phyloP scores from a whole-genome alignment of 106 monocot species.

The Allium sativum region DNA sequence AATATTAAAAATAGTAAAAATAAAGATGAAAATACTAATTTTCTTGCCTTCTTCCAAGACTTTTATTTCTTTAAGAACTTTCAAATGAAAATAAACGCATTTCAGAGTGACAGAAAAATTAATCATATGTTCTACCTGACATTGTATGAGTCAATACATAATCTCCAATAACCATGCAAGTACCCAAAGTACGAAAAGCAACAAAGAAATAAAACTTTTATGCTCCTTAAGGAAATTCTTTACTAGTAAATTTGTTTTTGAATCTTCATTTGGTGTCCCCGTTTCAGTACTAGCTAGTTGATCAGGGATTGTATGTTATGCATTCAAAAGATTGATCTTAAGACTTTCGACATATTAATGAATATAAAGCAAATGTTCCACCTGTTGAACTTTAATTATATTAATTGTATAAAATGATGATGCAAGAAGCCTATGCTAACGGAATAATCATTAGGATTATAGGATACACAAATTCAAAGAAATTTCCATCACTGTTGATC shows the following conservation, averaged over 20 bases:
- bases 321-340: slow-evolving; percentile 43
- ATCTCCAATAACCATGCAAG: slow-evolving; percentile 75
- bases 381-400: slow-evolving; percentile 21
- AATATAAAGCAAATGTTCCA: slow-evolving; percentile 85
- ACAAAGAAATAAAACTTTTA: slow-evolving; percentile 27
- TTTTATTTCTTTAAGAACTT: no score
- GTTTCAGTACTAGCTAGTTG: slow-evolving; percentile 13
- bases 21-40: no score
- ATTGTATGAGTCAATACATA: slow-evolving; percentile 67
- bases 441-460: no score
- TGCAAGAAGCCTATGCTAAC: no score
- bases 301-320: slow-evolving; percentile 9
- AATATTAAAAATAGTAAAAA: no score
- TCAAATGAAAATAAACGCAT: no score
- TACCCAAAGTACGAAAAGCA: slow-evolving; percentile 67
- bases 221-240: slow-evolving; percentile 58
- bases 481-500: no score
- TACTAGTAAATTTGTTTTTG: slow-evolving; percentile 32
- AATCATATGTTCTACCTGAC: slow-evolving; percentile 87
- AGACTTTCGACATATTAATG: slow-evolving; percentile 54
- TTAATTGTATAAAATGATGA: no score
- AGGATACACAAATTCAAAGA: no score
- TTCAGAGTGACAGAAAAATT: no score
- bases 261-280: slow-evolving; percentile 19
- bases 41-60: not conserved